Evolutionary conservation across 1,284 basidiomycete genomes (phyloP), one percentile per base, ranked within the genome.

Genomic region (Boletus nobilissimus): DNA sequence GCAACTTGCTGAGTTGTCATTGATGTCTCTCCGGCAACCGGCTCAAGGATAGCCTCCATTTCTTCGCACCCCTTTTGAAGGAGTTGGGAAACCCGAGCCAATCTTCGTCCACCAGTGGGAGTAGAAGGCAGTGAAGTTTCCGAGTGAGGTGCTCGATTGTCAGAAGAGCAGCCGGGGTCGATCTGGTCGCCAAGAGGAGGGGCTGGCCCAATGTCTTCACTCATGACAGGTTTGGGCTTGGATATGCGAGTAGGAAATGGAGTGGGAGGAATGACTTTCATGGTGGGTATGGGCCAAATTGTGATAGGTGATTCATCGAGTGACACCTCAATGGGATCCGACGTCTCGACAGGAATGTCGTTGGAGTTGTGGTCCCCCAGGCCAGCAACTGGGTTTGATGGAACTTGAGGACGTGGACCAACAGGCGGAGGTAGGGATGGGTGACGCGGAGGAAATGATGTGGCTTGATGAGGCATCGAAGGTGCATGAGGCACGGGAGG

Each of bases 1-100:
- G 62, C 43, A n/a, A 72, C 60, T 38, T 72, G 70, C 34, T 72
- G 46, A 51, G 40, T 24, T 63, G 70, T 46, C 43, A 72, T n/a
- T n/a, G 29, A 29, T 8, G 40, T 63, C 24, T 72, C 57, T 16
- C 34, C 32, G 36, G 70, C 54, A 24, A 71, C 39, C n/a, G 24
- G 19, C 54, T 71, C n/a, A 26, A 71, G 51, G 38, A 71, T 71
- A 8, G 18, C n/a, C 43, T 71, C 70, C 70, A 71, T 24, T 36
- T 71, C 54, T 8, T 60, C 39, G 22, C 7, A 68, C 18, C 46
- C 46, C 13, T 38, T 51, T 51, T 51, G 66, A 24, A 68, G 66
- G 8, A 48, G 39, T 36, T 60, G 34, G 57, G 40, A 32, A 46
- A 57, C 57, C 14, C 16, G 39, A 71, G 29, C 36, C 9, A 39